Evolutionary conservation across 768 basidiomycete genomes (phyloP).

Genomic region (Mycena metata): DNA sequence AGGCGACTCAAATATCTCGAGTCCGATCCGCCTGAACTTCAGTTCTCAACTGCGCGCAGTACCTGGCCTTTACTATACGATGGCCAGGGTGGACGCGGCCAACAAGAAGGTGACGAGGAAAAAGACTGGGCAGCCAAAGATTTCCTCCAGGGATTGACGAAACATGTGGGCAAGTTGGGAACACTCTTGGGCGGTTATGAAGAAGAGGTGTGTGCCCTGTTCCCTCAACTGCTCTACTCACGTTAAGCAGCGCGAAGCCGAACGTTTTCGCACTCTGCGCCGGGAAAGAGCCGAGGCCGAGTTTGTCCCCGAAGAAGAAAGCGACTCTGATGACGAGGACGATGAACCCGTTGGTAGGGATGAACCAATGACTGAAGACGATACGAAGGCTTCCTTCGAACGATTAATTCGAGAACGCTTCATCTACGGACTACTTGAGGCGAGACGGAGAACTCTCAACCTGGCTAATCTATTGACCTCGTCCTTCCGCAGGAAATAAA

Average conservation of each 20-base stretch:
- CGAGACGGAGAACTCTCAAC: conserved; percentile 49
- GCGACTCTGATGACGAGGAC: conserved; percentile 65
- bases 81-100: conserved; percentile 62
- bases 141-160: conserved; percentile 69
- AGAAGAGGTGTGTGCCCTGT: conserved; percentile 60
- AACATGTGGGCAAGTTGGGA: conserved; percentile 80
- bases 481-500: conserved; percentile 65
- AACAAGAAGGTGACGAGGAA: conserved; percentile 74
- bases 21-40: conserved; percentile 67
- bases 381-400: conserved; percentile 66
- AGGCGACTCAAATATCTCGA: conserved; percentile 74
- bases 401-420: conserved; percentile 75
- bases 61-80: conserved; percentile 81
- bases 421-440: conserved; percentile 83
- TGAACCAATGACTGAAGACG: conserved; percentile 63
- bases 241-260: conserved; percentile 65
- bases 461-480: conserved; percentile 9
- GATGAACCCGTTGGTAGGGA: conserved; percentile 40
- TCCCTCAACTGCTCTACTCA: neutral
- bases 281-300: conserved; percentile 58
- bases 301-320: conserved; percentile 79
- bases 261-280: conserved; percentile 65
- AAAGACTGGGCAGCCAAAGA: conserved; percentile 73
- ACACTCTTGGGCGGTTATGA: conserved; percentile 78
- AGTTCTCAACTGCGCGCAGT: conserved; percentile 63